Conservation (phyloP, 345 rosid genomes). For the Pistacia integerrima region DNA sequence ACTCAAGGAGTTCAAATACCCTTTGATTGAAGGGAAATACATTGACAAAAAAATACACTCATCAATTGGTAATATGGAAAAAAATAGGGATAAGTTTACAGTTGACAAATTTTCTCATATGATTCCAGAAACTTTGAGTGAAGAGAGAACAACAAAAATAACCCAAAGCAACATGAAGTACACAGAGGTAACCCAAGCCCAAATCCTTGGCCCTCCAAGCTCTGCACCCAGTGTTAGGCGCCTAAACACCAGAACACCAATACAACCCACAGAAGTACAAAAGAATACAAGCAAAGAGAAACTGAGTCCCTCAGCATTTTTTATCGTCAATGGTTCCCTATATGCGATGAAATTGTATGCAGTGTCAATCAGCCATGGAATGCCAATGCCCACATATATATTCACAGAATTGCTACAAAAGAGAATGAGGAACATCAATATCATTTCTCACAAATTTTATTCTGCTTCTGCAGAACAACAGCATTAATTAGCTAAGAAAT, state of each 20-base stretch:
- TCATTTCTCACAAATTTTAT: background rate
- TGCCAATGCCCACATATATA: constrained; percentile 86
- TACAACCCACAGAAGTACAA: constrained; percentile 74
- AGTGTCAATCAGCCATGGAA: constrained; percentile 94
- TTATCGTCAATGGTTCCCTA: constrained; percentile 62
- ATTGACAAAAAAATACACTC: background rate
- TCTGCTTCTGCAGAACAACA: background rate
- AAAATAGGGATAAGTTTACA: background rate
- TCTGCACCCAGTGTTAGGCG: constrained; percentile 78
- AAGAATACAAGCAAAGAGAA: constrained; percentile 86
- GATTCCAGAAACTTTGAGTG: constrained; percentile 64
- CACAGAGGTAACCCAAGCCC: constrained; percentile 80
- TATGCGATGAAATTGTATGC: constrained; percentile 73
- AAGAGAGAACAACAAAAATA: constrained; percentile 73
- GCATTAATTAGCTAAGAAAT: background rate
- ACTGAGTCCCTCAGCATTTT: constrained; percentile 72
- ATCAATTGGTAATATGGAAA: too few relatives aligned
- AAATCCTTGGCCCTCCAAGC: constrained; percentile 81
- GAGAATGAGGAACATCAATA: background rate
- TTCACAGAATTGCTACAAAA: constrained; percentile 82
- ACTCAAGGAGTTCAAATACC: background rate
- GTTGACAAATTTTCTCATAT: constrained; percentile 35
- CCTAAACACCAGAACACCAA: constrained; percentile 71
- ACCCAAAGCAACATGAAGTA: constrained; percentile 82
- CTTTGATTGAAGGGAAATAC: background rate